Conservation (phyloP, 2,329 filamentous ascomycete species). For the Exutisphaerella laricina region DNA sequence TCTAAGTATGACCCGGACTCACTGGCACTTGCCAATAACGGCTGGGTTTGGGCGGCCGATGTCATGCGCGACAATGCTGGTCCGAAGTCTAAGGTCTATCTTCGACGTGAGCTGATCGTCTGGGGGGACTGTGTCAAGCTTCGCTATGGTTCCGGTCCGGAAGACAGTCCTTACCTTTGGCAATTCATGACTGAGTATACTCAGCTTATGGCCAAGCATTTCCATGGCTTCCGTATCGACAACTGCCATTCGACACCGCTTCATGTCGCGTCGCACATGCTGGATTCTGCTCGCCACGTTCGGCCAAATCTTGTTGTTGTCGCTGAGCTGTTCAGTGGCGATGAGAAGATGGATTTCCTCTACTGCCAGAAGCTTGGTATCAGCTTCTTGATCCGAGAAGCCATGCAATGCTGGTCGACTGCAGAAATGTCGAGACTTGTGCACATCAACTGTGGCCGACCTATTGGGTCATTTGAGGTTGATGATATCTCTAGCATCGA, state of each 20-base stretch:
- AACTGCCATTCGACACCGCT: constrained; percentile 97
- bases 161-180: constrained; percentile 93
- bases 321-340: constrained; percentile 91
- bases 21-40: constrained; percentile 85
- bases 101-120: constrained; percentile 92
- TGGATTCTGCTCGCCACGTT: constrained; percentile 86
- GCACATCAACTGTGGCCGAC: constrained; percentile 85
- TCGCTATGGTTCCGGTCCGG: constrained; percentile 71
- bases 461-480: constrained; percentile 96
- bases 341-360: constrained; percentile 90
- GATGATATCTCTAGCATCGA: constrained; percentile 70
- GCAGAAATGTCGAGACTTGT: constrained; percentile 87
- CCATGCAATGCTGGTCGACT: constrained; percentile 98
- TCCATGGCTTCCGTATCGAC: constrained; percentile 92
- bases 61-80: constrained; percentile 92
- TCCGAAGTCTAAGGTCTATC: constrained; percentile 80
- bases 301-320: constrained; percentile 86
- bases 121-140: constrained; percentile 99
- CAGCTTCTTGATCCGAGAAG: constrained; percentile 87
- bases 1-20: constrained; percentile 69
- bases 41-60: constrained; percentile 98
- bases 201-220: constrained; percentile 86
- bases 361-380: constrained; percentile 92
- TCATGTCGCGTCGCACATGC: constrained; percentile 87
- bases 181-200: constrained; percentile 94